Conservation (phyloP, 768 basidiomycete genomes). For the Glaciozyma martinii region DNA sequence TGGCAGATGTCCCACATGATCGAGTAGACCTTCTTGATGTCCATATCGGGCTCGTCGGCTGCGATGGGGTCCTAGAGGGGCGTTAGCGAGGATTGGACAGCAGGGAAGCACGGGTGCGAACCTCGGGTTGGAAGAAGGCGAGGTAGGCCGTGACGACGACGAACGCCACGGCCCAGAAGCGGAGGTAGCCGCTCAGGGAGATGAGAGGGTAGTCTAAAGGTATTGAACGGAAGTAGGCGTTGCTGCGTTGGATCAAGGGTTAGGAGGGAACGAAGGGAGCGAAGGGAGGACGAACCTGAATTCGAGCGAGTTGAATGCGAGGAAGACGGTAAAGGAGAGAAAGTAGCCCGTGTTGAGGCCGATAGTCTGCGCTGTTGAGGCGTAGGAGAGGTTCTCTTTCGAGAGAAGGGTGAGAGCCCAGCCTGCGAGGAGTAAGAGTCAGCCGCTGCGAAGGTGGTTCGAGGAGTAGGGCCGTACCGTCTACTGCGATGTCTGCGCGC, state of each 20-base stretch:
- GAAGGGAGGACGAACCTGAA: conserved; percentile 59
- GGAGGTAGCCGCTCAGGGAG: conserved; percentile 65
- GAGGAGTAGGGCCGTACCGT: conserved; percentile 47
- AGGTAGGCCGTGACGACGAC: conserved; percentile 82
- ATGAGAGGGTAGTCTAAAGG: conserved; percentile 43
- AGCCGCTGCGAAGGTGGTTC: background rate
- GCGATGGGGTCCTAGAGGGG: conserved; percentile 59
- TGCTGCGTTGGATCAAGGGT: conserved; percentile 78
- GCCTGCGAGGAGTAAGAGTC: conserved; percentile 26
- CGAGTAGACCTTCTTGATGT: conserved; percentile 77
- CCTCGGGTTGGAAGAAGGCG: conserved; percentile 79
- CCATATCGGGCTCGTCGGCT: conserved; percentile 71
- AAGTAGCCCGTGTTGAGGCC: conserved; percentile 94
- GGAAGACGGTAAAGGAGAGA: conserved; percentile 90
- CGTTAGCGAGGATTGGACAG: background rate
- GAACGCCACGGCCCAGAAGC: conserved; percentile 75
- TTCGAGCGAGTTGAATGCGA: conserved; percentile 88
- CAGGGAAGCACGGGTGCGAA: conserved; percentile 37
- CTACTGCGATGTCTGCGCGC: conserved; percentile 86
- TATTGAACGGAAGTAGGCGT: conserved; percentile 44
- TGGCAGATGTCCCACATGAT: conserved; percentile 92
- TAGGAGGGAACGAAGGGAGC: conserved; percentile 63
- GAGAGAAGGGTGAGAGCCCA: conserved; percentile 59
- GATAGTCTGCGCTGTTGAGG: conserved; percentile 95
- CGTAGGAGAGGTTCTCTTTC: conserved; percentile 86